Conservation (phyloP, 2,329 filamentous ascomycete genomes). For the Aspergillus tamarii region DNA sequence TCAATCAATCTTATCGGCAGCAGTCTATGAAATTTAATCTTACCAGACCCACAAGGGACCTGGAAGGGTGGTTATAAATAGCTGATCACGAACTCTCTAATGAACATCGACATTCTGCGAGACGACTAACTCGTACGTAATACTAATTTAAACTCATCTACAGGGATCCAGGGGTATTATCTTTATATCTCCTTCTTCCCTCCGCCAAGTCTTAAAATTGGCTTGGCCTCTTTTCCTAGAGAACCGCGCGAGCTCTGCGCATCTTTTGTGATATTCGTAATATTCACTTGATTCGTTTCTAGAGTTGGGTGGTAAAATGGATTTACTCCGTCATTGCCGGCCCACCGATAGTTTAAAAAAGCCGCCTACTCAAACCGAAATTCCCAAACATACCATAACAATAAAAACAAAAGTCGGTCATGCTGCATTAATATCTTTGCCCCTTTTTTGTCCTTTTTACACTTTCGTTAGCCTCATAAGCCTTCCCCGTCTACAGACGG, state of each 20-base stretch:
- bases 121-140: background rate
- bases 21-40: background rate
- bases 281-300: slow-evolving; percentile 25
- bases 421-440: slow-evolving; percentile 22
- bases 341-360: slow-evolving; percentile 7
- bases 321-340: slow-evolving; percentile 3
- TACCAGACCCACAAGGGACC: slow-evolving; percentile 6
- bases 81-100: background rate
- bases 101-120: background rate
- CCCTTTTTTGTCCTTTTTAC: slow-evolving; percentile 16
- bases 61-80: slow-evolving; percentile 1
- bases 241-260: background rate
- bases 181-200: background rate
- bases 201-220: background rate
- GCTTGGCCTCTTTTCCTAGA: background rate
- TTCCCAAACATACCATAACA: slow-evolving; percentile 19
- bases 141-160: background rate
- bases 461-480: slow-evolving; percentile 8
- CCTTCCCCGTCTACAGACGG: slow-evolving; percentile 69
- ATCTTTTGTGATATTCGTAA: slow-evolving; percentile 15
- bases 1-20: slow-evolving; percentile 16
- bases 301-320: slow-evolving; percentile 10
- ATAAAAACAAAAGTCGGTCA: slow-evolving; percentile 18
- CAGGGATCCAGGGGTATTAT: background rate
- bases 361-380: slow-evolving; percentile 18